These are phyloP conservation scores for Nothopassalora personata DNA, from an alignment of 2,329 filamentous ascomycete genomes.

Conservation along the genomic window DNA sequence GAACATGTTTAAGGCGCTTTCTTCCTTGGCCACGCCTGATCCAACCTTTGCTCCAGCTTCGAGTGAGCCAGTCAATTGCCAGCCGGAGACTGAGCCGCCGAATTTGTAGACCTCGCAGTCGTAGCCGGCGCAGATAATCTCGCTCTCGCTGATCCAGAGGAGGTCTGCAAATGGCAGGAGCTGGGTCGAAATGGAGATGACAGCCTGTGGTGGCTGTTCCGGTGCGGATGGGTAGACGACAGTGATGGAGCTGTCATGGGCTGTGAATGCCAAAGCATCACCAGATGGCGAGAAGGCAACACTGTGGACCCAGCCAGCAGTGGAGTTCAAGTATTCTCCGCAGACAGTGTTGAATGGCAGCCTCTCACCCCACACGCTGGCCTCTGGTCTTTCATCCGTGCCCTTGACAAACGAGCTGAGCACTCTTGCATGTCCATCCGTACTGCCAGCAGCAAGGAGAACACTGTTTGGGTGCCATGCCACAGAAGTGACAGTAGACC, in stretches of 20 bases:
- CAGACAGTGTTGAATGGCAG: conserved; percentile 98
- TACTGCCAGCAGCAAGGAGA: conserved; percentile 88
- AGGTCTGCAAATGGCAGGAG: conserved; percentile 87
- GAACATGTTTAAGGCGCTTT: conserved; percentile 97
- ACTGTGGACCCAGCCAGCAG: conserved; percentile 92
- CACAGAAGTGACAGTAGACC: conserved; percentile 90
- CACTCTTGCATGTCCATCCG: conserved; percentile 91
- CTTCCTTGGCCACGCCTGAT: conserved; percentile 58
- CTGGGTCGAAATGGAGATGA: conserved; percentile 84
- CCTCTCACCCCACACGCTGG: conserved; percentile 87
- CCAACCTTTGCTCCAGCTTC: conserved; percentile 49
- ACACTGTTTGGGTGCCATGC: conserved; percentile 98
- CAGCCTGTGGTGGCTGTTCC: conserved; percentile 83
- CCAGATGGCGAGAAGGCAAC: conserved; percentile 90
- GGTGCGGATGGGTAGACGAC: conserved; percentile 90
- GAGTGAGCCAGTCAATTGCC: conserved; percentile 76
- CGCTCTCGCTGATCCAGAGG: conserved; percentile 84
- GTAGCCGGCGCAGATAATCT: conserved; percentile 93
- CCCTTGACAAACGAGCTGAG: conserved; percentile 97
- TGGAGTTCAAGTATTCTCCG: conserved; percentile 92
- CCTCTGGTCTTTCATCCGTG: conserved; percentile 77
- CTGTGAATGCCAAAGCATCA: conserved; percentile 86
- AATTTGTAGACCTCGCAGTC: conserved; percentile 86
- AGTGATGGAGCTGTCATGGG: conserved; percentile 94
- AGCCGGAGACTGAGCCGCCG: conserved; percentile 69